Conservation (phyloP, 1,139 yeast genomes). For the Sugiyamaella castrensis region DNA sequence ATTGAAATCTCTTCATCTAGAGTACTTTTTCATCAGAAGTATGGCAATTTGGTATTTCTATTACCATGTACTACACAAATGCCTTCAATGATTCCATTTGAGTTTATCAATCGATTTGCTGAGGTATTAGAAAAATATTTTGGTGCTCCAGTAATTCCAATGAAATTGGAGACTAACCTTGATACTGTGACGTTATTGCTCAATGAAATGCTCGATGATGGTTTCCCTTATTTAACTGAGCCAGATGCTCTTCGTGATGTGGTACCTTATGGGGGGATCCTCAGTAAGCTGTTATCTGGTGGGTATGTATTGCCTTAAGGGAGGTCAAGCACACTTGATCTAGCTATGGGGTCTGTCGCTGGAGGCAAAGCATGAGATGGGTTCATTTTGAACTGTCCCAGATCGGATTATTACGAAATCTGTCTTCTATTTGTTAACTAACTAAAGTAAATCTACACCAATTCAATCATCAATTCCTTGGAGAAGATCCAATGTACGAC, state of each 20-base stretch:
- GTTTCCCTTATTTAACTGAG: conserved; percentile 70
- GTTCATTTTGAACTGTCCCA: conserved; percentile 8
- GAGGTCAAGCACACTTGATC: no score
- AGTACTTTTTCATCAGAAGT: conserved; percentile 33
- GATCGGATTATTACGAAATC: neutral
- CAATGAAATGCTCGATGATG: conserved; percentile 74
- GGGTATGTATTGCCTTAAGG: conserved; percentile 3
- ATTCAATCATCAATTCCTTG: conserved; percentile 52
- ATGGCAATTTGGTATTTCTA: conserved; percentile 33
- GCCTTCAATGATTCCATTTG: conserved; percentile 51
- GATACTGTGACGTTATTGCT: conserved; percentile 61
- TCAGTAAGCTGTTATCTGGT: conserved; percentile 31
- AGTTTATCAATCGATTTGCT: conserved; percentile 52
- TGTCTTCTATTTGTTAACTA: conserved; percentile 3
- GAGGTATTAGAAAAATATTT: conserved; percentile 57
- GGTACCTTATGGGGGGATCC: conserved; percentile 52
- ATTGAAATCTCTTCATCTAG: conserved; percentile 35
- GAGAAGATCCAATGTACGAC: conserved; percentile 64
- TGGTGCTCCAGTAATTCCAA: conserved; percentile 53
- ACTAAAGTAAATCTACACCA: conserved; percentile 1
- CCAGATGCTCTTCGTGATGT: conserved; percentile 65
- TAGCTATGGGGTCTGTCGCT: no score
- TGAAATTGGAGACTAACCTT: conserved; percentile 60
- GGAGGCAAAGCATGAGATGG: neutral
- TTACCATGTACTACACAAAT: conserved; percentile 35